Conservation (phyloP, 345 rosid species). For the Sapria himalayana region DNA sequence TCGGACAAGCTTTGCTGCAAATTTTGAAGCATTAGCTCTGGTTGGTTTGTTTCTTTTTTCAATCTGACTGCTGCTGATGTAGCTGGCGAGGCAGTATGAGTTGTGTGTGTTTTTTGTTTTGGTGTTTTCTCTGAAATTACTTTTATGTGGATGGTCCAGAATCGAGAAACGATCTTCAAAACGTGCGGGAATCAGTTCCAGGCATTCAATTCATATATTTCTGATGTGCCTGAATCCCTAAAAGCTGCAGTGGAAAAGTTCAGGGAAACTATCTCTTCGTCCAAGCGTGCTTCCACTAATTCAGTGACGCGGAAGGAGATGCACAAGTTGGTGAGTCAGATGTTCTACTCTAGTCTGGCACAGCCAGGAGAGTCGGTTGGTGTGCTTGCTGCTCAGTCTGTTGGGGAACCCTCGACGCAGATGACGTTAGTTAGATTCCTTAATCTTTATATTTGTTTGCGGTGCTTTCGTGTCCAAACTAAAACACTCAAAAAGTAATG, state of each 20-base stretch:
- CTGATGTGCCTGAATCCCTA: slow-evolving; percentile 40
- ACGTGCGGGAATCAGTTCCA: slow-evolving; percentile 20
- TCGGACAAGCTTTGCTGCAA: slow-evolving; percentile 50
- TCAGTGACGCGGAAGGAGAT: slow-evolving; percentile 25
- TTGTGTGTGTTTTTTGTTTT: slow-evolving; percentile 2
- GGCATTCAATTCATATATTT: slow-evolving; percentile 27
- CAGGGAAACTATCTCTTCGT: slow-evolving; percentile 20
- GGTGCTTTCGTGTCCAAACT: too few species aligned
- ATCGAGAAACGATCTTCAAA: slow-evolving; percentile 39
- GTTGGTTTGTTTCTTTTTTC: slow-evolving; percentile 16
- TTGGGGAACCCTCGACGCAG: slow-evolving; percentile 98
- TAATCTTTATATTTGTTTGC: too few species aligned
- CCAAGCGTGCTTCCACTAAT: slow-evolving; percentile 17
- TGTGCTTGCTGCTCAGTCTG: slow-evolving; percentile 95
- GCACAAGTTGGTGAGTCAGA: slow-evolving; percentile 41
- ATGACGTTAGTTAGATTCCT: slow-evolving; percentile 61
- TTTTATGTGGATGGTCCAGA: too few species aligned
- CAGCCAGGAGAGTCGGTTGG: slow-evolving; percentile 99
- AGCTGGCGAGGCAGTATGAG: too few species aligned
- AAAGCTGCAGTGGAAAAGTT: slow-evolving; percentile 40
- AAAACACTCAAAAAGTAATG: too few species aligned
- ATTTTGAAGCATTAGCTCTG: slow-evolving; percentile 43
- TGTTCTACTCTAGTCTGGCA: slow-evolving; percentile 67
- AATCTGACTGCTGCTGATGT: slow-evolving; percentile 6
- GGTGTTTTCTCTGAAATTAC: too few species aligned